phyloP scores from a whole-genome alignment of 2,329 filamentous ascomycete species.

The Ceratocystis diversiconidia region DNA sequence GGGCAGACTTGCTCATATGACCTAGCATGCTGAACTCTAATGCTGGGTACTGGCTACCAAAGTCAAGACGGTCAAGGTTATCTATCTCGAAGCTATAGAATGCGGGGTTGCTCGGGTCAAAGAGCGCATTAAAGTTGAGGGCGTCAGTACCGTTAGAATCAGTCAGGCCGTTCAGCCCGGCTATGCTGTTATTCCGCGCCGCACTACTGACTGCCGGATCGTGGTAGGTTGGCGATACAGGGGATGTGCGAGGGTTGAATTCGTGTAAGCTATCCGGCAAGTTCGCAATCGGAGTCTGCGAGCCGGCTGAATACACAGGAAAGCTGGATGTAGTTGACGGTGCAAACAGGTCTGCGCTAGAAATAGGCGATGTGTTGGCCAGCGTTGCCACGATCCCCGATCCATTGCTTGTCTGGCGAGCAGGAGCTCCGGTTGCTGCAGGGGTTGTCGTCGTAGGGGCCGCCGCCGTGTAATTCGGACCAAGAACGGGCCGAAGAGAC shows the following conservation, averaged over 20 bases:
- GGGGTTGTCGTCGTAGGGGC: constrained; percentile 24
- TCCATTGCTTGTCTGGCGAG: neutral
- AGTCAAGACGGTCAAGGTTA: constrained; percentile 55
- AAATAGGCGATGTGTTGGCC: constrained; percentile 31
- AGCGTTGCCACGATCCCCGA: constrained; percentile 27
- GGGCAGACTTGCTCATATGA: constrained; percentile 54
- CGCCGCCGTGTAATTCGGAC: constrained; percentile 51
- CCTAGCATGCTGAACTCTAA: constrained; percentile 92
- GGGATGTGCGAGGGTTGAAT: constrained; percentile 56
- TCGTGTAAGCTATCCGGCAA: constrained; percentile 34
- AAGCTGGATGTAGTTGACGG: constrained; percentile 35
- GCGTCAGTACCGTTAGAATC: constrained; percentile 36
- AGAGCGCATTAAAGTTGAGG: constrained; percentile 48
- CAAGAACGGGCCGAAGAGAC: constrained; percentile 73
- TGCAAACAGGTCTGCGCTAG: constrained; percentile 34
- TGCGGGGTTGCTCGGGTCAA: constrained; percentile 82
- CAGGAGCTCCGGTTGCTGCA: neutral
- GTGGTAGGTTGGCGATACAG: constrained; percentile 60
- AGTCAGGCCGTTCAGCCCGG: constrained; percentile 35
- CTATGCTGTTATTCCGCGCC: constrained; percentile 32
- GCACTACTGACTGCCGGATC: constrained; percentile 19
- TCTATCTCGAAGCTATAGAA: constrained; percentile 94
- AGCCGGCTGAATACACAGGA: constrained; percentile 35
- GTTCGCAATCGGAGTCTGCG: constrained; percentile 30
- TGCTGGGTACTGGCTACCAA: constrained; percentile 90